Percentiles rank a stretch among this genome's conserved stretches.
These are phyloP conservation scores for Maudiozyma humilis DNA, from an alignment of 1,139 yeast species.

Conservation along the genomic window DNA sequence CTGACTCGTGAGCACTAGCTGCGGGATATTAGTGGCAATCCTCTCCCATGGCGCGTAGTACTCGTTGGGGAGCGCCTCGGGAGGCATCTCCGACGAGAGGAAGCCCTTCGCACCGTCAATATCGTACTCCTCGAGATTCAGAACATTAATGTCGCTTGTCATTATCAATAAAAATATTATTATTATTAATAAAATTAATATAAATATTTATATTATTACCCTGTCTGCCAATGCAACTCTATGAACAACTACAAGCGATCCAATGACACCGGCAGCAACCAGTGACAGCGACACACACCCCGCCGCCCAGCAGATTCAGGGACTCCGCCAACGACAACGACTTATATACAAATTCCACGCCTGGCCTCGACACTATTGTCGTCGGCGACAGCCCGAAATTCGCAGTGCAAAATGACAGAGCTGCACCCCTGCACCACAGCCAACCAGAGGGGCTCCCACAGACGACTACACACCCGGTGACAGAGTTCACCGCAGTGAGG, in stretches of 20 bases:
- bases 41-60: slow-evolving; percentile 77
- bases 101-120: slow-evolving; percentile 68
- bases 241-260: too few species aligned
- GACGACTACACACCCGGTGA: too few species aligned
- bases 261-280: too few species aligned
- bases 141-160: not conserved
- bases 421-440: slow-evolving; percentile 1
- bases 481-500: too few species aligned
- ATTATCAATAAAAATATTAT: not conserved
- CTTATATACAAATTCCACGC: too few species aligned
- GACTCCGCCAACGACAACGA: too few species aligned
- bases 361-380: not conserved
- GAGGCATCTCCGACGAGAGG: slow-evolving; percentile 62
- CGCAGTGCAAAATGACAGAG: not conserved
- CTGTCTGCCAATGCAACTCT: too few species aligned
- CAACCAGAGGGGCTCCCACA: too few species aligned
- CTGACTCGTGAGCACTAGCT: slow-evolving; percentile 57
- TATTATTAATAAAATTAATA: not conserved
- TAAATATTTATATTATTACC: not conserved
- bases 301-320: too few species aligned
- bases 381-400: not conserved
- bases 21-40: slow-evolving; percentile 57
- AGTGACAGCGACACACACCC: too few species aligned
- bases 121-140: slow-evolving; percentile 38
- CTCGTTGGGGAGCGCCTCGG: slow-evolving; percentile 47